phyloP scores from a whole-genome alignment of 495 filamentous ascomycete species.

The Trichoderma asperelloides region DNA sequence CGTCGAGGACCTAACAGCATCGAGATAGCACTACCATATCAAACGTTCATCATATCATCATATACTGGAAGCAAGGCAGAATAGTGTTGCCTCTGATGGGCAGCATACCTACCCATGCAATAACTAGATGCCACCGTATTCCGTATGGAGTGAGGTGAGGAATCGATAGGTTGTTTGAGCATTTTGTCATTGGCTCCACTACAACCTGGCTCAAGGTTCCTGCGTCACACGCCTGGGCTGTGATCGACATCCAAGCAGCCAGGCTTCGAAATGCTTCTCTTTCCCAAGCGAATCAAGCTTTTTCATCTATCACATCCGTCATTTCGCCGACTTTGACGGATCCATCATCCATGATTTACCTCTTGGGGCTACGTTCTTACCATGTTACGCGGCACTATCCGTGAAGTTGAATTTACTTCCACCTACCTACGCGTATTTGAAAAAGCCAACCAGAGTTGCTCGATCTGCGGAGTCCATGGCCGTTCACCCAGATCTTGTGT shows the following conservation, averaged over 20 bases:
- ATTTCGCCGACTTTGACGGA: background rate
- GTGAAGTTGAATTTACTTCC: background rate
- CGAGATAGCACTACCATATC: background rate
- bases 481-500: background rate
- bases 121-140: background rate
- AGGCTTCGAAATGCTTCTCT: background rate
- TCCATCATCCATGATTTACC: background rate
- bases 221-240: background rate
- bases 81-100: too few species aligned
- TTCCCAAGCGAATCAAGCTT: background rate
- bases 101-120: too few species aligned
- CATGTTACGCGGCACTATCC: background rate
- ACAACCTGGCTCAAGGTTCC: background rate
- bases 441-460: background rate
- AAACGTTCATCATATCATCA: too few species aligned
- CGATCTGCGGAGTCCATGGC: background rate
- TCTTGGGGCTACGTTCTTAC: background rate
- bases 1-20: background rate
- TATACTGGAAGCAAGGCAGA: too few species aligned
- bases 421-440: background rate
- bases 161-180: background rate
- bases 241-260: background rate
- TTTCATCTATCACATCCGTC: background rate
- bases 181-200: background rate
- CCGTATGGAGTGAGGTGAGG: background rate